Base-by-base conservation (phyloP, 1,284 basidiomycete genomes). In the Pascua guehoae region DNA sequence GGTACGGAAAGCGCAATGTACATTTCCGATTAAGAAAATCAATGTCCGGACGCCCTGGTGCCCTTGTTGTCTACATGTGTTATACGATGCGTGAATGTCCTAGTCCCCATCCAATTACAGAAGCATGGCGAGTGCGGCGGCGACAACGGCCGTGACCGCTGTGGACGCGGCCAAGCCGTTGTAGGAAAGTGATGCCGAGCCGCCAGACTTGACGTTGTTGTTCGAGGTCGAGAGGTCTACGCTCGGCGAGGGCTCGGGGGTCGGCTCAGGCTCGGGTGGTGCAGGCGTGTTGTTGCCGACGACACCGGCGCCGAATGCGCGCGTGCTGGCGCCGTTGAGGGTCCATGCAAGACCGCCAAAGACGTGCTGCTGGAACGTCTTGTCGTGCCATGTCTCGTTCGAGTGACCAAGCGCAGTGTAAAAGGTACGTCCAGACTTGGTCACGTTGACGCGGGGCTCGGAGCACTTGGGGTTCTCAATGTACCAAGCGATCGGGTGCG, bases 381-480 rank as follows among this genome's bases (percentile, higher is more conserved):
- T 72, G 63, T 89, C 80, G 81, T 85, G 64, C 61, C 70, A 78
- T 32, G 24, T 32, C 24, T 32, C 24, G 24, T 32, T 32, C 24
- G 24, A 32, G 69, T 91, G 89, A 1, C 88, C 88, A 1, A 91
- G 79, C 56, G 84, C 85, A 0, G 89, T 90, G 73, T 89, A 91
- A 76, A 87, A 91, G 61, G 86, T 88, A 44, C 88, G 81, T 15
- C 88, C 89, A 1, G 84, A 79, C 17, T 77, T 75, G 24, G 24
- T 32, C 24, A 32, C 24, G 24, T 32, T 32, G 24, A 32, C 24
- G 24, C 24, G 24, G 0, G 73, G 74, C 57, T 82, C 72, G 7
- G 74, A 81, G 1, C 86, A 86, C 16, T 83, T 81, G 8, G 85
- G 85, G 11, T 79, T 81, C 58, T 86, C 84, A 69, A 89, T 88